Evolutionary conservation across 352 stramenopile genomes (phyloP).

Genomic region (Phytophthora cactorum): DNA sequence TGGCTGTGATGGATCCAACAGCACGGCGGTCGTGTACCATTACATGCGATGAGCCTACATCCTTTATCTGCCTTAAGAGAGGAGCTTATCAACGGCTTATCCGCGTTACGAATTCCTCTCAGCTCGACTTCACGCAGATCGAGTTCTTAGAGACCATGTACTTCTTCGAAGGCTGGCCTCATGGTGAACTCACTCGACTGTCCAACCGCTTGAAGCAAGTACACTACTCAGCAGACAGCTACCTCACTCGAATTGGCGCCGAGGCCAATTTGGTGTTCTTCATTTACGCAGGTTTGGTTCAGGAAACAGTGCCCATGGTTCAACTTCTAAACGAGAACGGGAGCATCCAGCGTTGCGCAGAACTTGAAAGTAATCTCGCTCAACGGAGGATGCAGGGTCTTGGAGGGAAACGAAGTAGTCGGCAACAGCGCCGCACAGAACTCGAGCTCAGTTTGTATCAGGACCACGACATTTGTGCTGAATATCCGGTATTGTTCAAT

Average conservation of each 20-base stretch:
- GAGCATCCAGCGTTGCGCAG: conserved; percentile 45
- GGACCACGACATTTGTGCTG: conserved; percentile 81
- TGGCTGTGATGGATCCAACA: conserved; percentile 83
- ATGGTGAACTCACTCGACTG: conserved; percentile 71
- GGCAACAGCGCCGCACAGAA: conserved; percentile 54
- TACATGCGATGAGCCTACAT: conserved; percentile 68
- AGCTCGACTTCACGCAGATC: conserved; percentile 83
- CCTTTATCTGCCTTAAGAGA: conserved; percentile 88
- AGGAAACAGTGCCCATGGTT: conserved; percentile 76
- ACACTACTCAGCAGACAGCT: conserved; percentile 68
- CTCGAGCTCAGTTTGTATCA: conserved; percentile 83
- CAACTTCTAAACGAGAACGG: conserved; percentile 74
- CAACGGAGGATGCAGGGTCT: conserved; percentile 38
- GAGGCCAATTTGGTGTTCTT: conserved; percentile 82
- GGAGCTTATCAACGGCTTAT: conserved; percentile 84
- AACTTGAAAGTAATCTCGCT: conserved; percentile 37
- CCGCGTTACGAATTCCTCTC: conserved; percentile 79
- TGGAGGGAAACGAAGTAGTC: conserved; percentile 37
- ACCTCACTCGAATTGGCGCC: conserved; percentile 69
- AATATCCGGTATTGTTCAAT: conserved; percentile 74
- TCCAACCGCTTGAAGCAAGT: conserved; percentile 74
- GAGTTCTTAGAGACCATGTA: conserved; percentile 85
- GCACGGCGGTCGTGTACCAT: conserved; percentile 77
- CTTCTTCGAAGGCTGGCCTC: conserved; percentile 81
- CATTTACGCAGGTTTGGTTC: conserved; percentile 79